A percentile compares a stretch with the other conserved stretches of the same genome.
These are phyloP conservation scores for Hygrophoropsis aurantiaca DNA, from an alignment of 768 basidiomycete species.

Conservation along the genomic window DNA sequence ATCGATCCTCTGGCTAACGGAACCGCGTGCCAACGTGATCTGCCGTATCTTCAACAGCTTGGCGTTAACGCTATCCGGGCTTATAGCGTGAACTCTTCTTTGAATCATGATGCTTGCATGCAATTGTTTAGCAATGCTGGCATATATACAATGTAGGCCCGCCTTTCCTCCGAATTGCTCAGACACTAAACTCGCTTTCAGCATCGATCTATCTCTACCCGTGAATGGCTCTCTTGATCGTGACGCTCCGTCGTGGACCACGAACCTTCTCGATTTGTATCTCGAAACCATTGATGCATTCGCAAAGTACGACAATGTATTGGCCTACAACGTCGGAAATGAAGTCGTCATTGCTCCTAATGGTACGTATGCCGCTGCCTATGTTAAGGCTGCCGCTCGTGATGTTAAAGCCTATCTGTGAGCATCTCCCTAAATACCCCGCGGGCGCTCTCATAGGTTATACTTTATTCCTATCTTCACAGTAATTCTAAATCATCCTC, in stretches of 20 bases:
- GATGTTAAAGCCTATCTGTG: conserved; percentile 85
- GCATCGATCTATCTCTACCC: conserved; percentile 85
- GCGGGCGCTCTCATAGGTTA: background rate
- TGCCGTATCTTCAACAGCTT: conserved; percentile 74
- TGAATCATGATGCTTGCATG: conserved; percentile 92
- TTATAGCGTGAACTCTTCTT: conserved; percentile 80
- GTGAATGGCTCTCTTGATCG: conserved; percentile 86
- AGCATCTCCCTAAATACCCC: conserved; percentile 23
- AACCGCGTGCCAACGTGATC: conserved; percentile 71
- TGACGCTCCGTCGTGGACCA: conserved; percentile 70
- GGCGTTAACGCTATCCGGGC: conserved; percentile 81
- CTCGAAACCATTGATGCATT: conserved; percentile 76
- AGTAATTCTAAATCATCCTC: conserved; percentile 65
- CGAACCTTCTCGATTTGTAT: conserved; percentile 78
- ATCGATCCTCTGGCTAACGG: conserved; percentile 75
- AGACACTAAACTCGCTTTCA: conserved; percentile 29
- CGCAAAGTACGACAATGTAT: conserved; percentile 83
- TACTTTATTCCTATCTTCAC: background rate
- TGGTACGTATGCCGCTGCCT: conserved; percentile 66
- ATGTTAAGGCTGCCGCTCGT: conserved; percentile 88
- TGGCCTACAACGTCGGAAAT: conserved; percentile 90
- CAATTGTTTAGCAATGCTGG: conserved; percentile 67
- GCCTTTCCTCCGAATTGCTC: conserved; percentile 2
- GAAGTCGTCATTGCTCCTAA: conserved; percentile 62
- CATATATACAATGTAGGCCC: conserved; percentile 84